Percentiles rank a stretch among this genome's conserved stretches.
phyloP scores from a whole-genome alignment of 2,329 filamentous ascomycete genomes.

The Ophiosphaerella narmari region DNA sequence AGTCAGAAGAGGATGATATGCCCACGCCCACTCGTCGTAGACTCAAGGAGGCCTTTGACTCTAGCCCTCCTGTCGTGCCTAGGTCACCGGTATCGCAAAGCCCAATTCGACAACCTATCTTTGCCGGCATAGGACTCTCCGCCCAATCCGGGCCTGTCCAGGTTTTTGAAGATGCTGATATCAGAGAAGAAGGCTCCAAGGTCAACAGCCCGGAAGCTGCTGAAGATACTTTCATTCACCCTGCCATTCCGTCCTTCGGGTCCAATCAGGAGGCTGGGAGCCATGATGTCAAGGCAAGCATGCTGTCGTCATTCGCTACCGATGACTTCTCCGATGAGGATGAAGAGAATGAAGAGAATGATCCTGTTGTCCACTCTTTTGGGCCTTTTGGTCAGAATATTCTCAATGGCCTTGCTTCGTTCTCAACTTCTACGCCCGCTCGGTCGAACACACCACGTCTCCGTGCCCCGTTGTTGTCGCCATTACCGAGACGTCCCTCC shows the following conservation, averaged over 20 bases:
- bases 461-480: constrained; percentile 32
- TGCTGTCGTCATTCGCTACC: constrained; percentile 38
- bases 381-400: constrained; percentile 87
- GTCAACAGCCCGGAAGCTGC: constrained; percentile 26
- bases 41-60: constrained; percentile 56
- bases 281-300: constrained; percentile 28
- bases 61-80: constrained; percentile 67
- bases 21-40: constrained; percentile 40
- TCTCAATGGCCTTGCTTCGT: constrained; percentile 78
- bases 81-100: constrained; percentile 78
- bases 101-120: constrained; percentile 56
- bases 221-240: constrained; percentile 39
- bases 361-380: constrained; percentile 89
- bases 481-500: constrained; percentile 37
- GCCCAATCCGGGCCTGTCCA: constrained; percentile 32
- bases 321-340: constrained; percentile 72
- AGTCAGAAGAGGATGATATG: constrained; percentile 64
- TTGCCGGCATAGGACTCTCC: constrained; percentile 42
- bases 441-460: constrained; percentile 36
- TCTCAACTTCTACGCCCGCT: constrained; percentile 67
- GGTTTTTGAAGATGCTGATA: constrained; percentile 48
- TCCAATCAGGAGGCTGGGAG: constrained; percentile 21
- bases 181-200: constrained; percentile 27
- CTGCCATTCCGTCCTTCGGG: constrained; percentile 25
- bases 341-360: constrained; percentile 94